Evolutionary conservation across 352 stramenopile species (phyloP).

Genomic region (Pythium periplocum): DNA sequence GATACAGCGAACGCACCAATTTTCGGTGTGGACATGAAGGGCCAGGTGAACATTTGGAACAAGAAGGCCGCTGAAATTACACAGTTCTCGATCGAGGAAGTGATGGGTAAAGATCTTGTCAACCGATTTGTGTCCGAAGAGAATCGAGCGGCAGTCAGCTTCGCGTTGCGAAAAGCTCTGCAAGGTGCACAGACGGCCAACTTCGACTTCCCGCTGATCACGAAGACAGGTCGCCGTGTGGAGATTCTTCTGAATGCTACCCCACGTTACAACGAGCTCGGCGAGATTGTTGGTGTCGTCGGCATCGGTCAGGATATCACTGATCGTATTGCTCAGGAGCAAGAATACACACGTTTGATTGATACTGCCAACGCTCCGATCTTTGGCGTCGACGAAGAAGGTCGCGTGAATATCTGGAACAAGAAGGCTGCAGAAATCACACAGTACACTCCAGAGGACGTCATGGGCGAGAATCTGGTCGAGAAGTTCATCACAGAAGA

Average conservation of each 20-base stretch:
- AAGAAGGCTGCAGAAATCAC: slow-evolving; percentile 81
- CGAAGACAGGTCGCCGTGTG: slow-evolving; percentile 23
- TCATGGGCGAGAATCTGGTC: slow-evolving; percentile 70
- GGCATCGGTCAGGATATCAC: slow-evolving; percentile 49
- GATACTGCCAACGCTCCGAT: slow-evolving; percentile 84
- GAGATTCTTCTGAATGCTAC: slow-evolving; percentile 21
- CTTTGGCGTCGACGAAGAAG: slow-evolving; percentile 71
- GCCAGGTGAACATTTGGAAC: slow-evolving; percentile 53
- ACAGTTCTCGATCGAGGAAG: slow-evolving; percentile 34
- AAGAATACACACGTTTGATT: slow-evolving; percentile 79
- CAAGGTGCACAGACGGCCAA: slow-evolving; percentile 53
- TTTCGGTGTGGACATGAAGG: slow-evolving; percentile 56
- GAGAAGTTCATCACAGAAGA: slow-evolving; percentile 53
- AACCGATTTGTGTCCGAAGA: slow-evolving; percentile 40
- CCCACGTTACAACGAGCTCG: slow-evolving; percentile 12
- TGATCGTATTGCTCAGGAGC: slow-evolving; percentile 44
- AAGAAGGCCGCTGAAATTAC: slow-evolving; percentile 46
- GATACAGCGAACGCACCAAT: slow-evolving; percentile 56
- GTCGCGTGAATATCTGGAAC: slow-evolving; percentile 80
- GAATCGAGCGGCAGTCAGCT: slow-evolving; percentile 22
- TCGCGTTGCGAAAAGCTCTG: slow-evolving; percentile 28
- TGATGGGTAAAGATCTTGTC: slow-evolving; percentile 36
- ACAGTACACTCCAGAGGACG: slow-evolving; percentile 83
- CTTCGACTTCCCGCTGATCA: slow-evolving; percentile 79
- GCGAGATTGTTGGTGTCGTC: slow-evolving; percentile 25